Evolutionary conservation across 441 rosid genomes (phyloP).

Genomic region (Viola pubescens): DNA sequence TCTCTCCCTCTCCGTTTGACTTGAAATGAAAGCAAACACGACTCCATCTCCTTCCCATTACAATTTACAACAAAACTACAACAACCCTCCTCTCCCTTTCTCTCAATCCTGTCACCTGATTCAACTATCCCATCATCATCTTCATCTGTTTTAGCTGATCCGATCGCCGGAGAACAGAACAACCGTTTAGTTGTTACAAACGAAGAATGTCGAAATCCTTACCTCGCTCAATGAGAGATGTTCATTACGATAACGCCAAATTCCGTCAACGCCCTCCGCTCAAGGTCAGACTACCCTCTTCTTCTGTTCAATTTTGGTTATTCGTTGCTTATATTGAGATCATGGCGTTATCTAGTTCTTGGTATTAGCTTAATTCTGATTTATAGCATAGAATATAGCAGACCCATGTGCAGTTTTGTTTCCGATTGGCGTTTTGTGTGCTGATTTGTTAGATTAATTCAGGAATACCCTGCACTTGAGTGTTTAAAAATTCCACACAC

Average conservation of each 20-base stretch:
- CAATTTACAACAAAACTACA: too few relatives aligned
- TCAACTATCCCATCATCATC: neutral
- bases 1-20: conserved; percentile 9
- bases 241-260: conserved; percentile 90
- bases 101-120: conserved; percentile 1
- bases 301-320: neutral
- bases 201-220: conserved; percentile 62
- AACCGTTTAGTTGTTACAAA: conserved; percentile 19
- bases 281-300: conserved; percentile 37
- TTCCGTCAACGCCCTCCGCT: conserved; percentile 72
- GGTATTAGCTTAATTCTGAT: too few relatives aligned
- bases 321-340: too few relatives aligned
- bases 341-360: too few relatives aligned
- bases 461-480: too few relatives aligned
- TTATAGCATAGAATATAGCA: too few relatives aligned
- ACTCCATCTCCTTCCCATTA: neutral
- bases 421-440: too few relatives aligned
- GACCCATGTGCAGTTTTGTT: too few relatives aligned
- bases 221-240: conserved; percentile 76
- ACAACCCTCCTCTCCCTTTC: neutral
- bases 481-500: too few relatives aligned
- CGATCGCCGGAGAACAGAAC: conserved; percentile 1
- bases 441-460: too few relatives aligned
- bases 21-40: neutral
- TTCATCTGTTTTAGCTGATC: conserved; percentile 4